Evolutionary conservation across 2,329 filamentous ascomycete species (phyloP).

Genomic region (Sarocladium brachiariae): DNA sequence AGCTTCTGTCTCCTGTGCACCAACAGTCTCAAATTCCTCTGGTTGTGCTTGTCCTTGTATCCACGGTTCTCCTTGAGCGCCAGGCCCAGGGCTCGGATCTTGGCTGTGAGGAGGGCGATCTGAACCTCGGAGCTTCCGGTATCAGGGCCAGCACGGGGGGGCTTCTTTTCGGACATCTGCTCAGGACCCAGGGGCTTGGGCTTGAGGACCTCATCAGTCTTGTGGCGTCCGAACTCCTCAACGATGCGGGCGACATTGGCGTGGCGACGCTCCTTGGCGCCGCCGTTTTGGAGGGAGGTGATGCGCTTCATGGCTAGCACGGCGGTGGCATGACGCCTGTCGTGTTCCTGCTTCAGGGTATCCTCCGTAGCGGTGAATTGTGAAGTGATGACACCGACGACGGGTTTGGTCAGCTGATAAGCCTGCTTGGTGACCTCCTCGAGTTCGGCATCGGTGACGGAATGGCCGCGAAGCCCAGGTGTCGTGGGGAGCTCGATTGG

Average conservation of each 20-base stretch:
- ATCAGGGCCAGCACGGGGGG: conserved; percentile 70
- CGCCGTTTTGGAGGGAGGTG: conserved; percentile 68
- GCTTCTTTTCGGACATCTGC: conserved; percentile 30
- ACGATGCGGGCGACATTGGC: conserved; percentile 82
- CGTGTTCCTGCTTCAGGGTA: conserved; percentile 35
- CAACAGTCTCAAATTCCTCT: conserved; percentile 77
- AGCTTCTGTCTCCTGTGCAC: conserved; percentile 87
- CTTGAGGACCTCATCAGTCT: conserved; percentile 69
- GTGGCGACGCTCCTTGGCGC: conserved; percentile 68
- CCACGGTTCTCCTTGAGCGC: conserved; percentile 61
- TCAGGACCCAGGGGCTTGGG: conserved; percentile 33
- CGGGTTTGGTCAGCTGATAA: conserved; percentile 57
- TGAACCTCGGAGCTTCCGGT: conserved; percentile 98
- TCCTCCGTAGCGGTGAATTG: conserved; percentile 31
- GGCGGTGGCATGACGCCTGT: conserved; percentile 57
- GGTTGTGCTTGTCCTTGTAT: conserved; percentile 88
- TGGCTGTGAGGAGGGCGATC: conserved; percentile 87
- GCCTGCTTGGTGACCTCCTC: conserved; percentile 60
- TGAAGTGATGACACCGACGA: conserved; percentile 28
- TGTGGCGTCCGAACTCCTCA: conserved; percentile 82
- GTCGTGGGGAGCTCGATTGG: conserved; percentile 39
- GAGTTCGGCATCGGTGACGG: conserved; percentile 62
- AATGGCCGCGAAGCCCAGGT: conserved; percentile 63
- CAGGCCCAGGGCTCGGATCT: conserved; percentile 76
- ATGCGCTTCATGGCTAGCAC: conserved; percentile 74